Base-by-base conservation (phyloP, 345 rosid genomes). In the Melastoma malabathricum region DNA sequence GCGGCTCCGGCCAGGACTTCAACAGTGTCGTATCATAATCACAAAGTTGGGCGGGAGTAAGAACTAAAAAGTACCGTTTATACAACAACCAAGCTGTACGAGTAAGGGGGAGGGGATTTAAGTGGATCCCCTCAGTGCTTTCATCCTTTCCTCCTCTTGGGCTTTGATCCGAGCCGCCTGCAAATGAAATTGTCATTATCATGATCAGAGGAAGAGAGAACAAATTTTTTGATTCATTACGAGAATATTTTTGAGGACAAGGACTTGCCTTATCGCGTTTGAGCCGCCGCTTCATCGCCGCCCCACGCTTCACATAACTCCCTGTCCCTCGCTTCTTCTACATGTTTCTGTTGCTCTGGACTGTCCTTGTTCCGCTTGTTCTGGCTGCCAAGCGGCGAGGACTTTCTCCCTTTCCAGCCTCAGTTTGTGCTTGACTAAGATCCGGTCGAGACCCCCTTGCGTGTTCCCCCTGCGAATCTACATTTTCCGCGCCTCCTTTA, bases 291-390 rank as follows among this genome's bases (percentile, higher is more conserved):
- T 54, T 64, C 29, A 87, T 68, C 17, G 46, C 97, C 98, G 63
- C 89, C 94, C 97, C 97, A 83, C 58, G 83, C 75, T 70, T 81
- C 94, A 63, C 69, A 79, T 74, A 92, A 61, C 72, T 92, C 99
- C 68, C 64, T 82, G 9, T 82, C 88, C 60, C 84, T 74, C 43
- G 77, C 83, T 70, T 79, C 69, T n/a, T 75, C 67, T 82, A 16
- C 95, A 88, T 14, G 75, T 59, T 20, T 65, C 63, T 2, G 62
- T 56, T 6, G 54, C 43, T 53, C 66, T 68, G 46, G 39, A 57
- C 44, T 46, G 64, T 15, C 64, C 77, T 47, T 46, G 69, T 18
- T 9, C 25, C 4, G 4, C 38, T 31, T 31, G 38, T 31, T 31
- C 38, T 7, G 67, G 48, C 49, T 69, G 56, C 43, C 59, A 59